phyloP scores from a whole-genome alignment of 768 basidiomycete species.

The Suillus americanus region DNA sequence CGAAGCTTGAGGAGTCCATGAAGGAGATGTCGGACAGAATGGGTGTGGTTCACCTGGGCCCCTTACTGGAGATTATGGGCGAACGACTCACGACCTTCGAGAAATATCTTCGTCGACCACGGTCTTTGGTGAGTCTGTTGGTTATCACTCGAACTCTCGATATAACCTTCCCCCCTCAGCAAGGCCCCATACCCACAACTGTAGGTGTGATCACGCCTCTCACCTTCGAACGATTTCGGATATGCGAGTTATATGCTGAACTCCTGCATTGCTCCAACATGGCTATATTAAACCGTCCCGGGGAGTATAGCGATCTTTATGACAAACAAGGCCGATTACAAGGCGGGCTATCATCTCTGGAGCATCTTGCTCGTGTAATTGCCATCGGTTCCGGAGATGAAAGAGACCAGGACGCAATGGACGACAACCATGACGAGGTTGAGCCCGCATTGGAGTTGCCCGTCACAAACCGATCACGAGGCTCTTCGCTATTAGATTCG shows the following conservation, averaged over 20 bases:
- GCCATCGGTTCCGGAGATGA: constrained; percentile 58
- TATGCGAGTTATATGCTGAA: constrained; percentile 96
- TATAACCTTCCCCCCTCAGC: constrained; percentile 39
- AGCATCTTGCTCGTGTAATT: constrained; percentile 85
- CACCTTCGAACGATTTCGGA: constrained; percentile 92
- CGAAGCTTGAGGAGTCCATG: constrained; percentile 69
- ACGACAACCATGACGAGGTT: constrained; percentile 55
- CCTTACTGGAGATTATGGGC: constrained; percentile 73
- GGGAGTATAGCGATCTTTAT: constrained; percentile 69
- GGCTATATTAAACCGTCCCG: constrained; percentile 85
- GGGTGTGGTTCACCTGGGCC: constrained; percentile 89
- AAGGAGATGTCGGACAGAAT: constrained; percentile 79
- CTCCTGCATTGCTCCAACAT: constrained; percentile 98
- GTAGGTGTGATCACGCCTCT: constrained; percentile 76
- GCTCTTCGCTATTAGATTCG: constrained; percentile 58
- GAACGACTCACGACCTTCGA: constrained; percentile 70
- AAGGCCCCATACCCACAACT: constrained; percentile 68
- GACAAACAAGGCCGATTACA: constrained; percentile 81
- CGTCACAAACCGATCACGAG: constrained; percentile 51
- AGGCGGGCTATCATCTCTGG: constrained; percentile 83
- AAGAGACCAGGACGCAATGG: constrained; percentile 53
- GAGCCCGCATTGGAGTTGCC: constrained; percentile 71
- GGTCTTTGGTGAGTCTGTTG: constrained; percentile 64
- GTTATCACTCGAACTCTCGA: constrained; percentile 8
- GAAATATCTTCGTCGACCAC: constrained; percentile 63